phyloP scores from a whole-genome alignment of 441 rosid species.

The Pelargonium myrrhifolium region DNA sequence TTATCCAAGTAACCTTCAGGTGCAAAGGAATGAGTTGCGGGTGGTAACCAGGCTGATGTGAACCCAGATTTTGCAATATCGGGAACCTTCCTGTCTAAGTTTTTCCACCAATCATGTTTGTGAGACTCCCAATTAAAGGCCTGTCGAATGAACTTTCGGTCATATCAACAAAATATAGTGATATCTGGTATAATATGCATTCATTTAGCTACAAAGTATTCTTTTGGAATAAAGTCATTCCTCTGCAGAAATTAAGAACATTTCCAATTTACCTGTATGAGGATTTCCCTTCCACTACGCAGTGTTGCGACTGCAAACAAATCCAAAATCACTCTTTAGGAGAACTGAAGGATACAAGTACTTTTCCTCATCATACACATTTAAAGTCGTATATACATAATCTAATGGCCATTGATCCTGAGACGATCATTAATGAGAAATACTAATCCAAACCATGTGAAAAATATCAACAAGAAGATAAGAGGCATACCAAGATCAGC shows the following conservation, averaged over 20 bases:
- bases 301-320: conserved; percentile 43
- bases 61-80: conserved; percentile 83
- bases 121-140: conserved; percentile 94
- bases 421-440: background rate
- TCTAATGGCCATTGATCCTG: background rate
- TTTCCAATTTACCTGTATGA: conserved; percentile 51
- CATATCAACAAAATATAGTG: conserved; percentile 10
- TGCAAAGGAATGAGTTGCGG: conserved; percentile 61
- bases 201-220: background rate
- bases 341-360: background rate
- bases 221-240: background rate
- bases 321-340: conserved; percentile 11
- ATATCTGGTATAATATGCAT: background rate
- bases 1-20: conserved; percentile 57
- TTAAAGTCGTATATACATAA: background rate
- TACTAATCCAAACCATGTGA: background rate
- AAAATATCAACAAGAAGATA: conserved; percentile 5
- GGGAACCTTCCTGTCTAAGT: conserved; percentile 57
- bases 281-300: conserved; percentile 67
- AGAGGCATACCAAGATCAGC: conserved; percentile 48
- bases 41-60: conserved; percentile 87
- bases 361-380: background rate
- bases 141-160: conserved; percentile 33
- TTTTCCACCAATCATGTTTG: conserved; percentile 86
- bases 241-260: background rate